Base-by-base conservation (phyloP, 2,329 filamentous ascomycete species). In the Pseudogymnoascus sp. region DNA sequence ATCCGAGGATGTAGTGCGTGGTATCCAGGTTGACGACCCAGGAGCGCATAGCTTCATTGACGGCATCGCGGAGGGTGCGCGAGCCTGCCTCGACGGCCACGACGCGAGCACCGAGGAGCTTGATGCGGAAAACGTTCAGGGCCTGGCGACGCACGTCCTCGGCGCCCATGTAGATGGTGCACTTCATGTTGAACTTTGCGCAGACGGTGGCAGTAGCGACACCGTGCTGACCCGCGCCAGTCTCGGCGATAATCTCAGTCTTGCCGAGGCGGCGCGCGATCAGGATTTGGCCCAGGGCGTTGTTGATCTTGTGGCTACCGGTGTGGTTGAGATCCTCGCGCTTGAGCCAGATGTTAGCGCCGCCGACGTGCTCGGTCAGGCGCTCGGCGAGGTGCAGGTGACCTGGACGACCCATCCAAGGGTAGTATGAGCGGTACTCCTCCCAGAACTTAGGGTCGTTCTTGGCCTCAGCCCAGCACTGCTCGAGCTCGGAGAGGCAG, bases 231-330 rank as follows among this genome's bases (percentile, higher is more conserved):
- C 94, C 94, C 62, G 94, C 94, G 69, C 94, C 94, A 14, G 94
- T 99, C 79, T 99, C 94, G 59, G 94, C 94, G 70, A 99, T 99
- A 70, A 99, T 97, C 75, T 92, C 89, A 5, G 88, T 97, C 84
- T 99, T 99, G 60, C 94, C 94, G 59, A 99, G 78, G 66, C 91
- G 83, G 70, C 84, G 84, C 1, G 94, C 94, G 40, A 99, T 79
- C 12, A 99, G 83, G 59, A 97, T 86, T 76, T 99, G 94, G 1
- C 94, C 94, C 7, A 99, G 80, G 0, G 94, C 94, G 72, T 99
- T 99, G 81, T 99, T 99, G 81, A 99, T 97, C 84, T 99, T 99
- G 82, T 99, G 94, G 66, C 90, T 95, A 68, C 94, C 94, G 7
- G 94, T 97, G 75, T 99, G 94, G 77, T 97, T 97, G 63, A 97